These are phyloP conservation scores for Jackrogersella minutella DNA, from an alignment of 495 filamentous ascomycete genomes.

Conservation along the genomic window DNA sequence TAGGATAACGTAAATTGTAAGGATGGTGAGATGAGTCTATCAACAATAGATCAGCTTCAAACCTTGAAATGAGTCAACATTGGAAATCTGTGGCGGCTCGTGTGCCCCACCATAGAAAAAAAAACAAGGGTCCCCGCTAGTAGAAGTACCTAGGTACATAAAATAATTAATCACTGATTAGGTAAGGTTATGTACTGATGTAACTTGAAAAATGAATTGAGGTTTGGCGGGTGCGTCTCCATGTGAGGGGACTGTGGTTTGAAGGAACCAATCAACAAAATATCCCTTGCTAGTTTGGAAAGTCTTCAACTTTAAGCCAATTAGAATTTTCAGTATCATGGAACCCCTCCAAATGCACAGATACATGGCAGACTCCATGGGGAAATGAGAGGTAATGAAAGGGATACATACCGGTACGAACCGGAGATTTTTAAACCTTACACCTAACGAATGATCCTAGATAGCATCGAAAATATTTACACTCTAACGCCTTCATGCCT, in stretches of 20 bases:
- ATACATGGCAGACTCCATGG: constrained; percentile 25
- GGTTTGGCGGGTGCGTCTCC: not conserved
- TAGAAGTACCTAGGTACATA: constrained; percentile 14
- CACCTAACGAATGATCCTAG: no score
- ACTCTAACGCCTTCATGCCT: constrained; percentile 8
- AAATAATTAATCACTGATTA: not conserved
- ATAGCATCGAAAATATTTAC: no score
- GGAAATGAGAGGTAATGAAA: constrained; percentile 14
- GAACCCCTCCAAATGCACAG: not conserved
- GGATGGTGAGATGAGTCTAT: constrained; percentile 31
- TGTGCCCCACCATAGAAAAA: constrained; percentile 39
- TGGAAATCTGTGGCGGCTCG: constrained; percentile 8
- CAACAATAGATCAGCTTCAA: no score
- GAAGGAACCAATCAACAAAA: not conserved
- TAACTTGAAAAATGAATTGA: not conserved
- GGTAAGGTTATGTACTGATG: not conserved
- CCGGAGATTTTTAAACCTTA: constrained; percentile 28
- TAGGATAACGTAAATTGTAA: constrained; percentile 15
- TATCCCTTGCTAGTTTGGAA: not conserved
- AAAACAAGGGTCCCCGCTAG: not conserved
- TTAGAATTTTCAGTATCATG: not conserved
- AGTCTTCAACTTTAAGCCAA: not conserved
- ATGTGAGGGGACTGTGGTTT: not conserved
- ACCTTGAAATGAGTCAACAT: no score
- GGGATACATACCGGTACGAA: constrained; percentile 17